A percentile compares a stretch with the other conserved stretches of the same genome.
phyloP scores from a whole-genome alignment of 2,329 filamentous ascomycete species.

The Emmonsia crescens region DNA sequence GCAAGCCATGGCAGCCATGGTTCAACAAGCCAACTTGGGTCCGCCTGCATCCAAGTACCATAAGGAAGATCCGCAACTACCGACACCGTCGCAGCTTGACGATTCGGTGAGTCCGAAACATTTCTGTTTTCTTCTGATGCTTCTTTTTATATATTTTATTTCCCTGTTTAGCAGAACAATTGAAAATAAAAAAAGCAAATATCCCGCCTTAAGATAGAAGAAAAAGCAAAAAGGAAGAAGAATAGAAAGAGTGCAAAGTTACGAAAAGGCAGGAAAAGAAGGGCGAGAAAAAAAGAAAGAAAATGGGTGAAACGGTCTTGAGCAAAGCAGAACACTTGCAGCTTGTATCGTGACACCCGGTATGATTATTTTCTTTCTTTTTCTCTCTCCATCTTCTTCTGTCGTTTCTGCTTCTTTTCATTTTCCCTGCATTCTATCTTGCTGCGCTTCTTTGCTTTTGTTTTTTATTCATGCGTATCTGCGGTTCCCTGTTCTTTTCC shows the following conservation, averaged over 20 bases:
- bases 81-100: conserved; percentile 23
- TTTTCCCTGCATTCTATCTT: conserved; percentile 11
- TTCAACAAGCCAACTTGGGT: conserved; percentile 33
- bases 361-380: neutral
- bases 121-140: conserved; percentile 8
- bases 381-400: neutral
- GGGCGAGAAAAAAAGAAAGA: conserved; percentile 11
- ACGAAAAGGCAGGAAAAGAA: conserved; percentile 2
- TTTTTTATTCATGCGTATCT: conserved; percentile 10
- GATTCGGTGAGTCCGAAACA: conserved; percentile 35
- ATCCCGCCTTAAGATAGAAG: neutral
- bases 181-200: conserved; percentile 1
- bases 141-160: neutral
- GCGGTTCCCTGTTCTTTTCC: neutral
- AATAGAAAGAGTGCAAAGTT: neutral
- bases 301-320: neutral
- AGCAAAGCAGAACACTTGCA: neutral
- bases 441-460: conserved; percentile 11
- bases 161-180: neutral
- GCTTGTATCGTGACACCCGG: conserved; percentile 2
- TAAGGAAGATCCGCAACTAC: conserved; percentile 35
- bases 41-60: conserved; percentile 31
- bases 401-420: neutral
- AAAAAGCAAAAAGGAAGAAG: conserved; percentile 1
- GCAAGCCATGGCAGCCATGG: conserved; percentile 32